These are phyloP conservation scores for Bolboschoenoplectus hybrid DNA, from an alignment of 202 grass and related monocot species.

Conservation along the genomic window DNA sequence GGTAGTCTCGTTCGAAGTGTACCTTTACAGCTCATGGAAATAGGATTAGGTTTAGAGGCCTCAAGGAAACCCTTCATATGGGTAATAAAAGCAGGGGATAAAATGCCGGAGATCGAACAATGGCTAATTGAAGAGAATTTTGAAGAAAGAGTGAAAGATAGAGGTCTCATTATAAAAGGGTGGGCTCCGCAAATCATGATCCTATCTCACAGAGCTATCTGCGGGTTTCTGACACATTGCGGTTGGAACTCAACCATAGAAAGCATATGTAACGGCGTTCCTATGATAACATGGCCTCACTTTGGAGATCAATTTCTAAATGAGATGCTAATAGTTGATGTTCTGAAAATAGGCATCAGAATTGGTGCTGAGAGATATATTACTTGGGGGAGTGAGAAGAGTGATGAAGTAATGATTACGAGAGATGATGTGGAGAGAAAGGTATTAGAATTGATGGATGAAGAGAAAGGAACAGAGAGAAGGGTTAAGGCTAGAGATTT, in stretches of 20 bases:
- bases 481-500: constrained; percentile 52
- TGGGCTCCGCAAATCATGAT: constrained; percentile 66
- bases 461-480: constrained; percentile 42
- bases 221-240: constrained; percentile 57
- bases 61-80: constrained; percentile 63
- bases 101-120: not conserved
- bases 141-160: not conserved
- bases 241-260: constrained; percentile 67
- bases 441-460: constrained; percentile 58
- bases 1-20: constrained; percentile 45
- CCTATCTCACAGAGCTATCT: constrained; percentile 42
- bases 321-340: constrained; percentile 57
- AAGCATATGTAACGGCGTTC: constrained; percentile 49
- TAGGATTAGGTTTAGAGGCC: constrained; percentile 48
- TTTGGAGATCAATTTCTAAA: constrained; percentile 64
- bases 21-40: constrained; percentile 42
- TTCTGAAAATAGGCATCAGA: constrained; percentile 59
- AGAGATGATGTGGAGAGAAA: constrained; percentile 51
- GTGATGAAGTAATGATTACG: constrained; percentile 46
- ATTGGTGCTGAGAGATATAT: constrained; percentile 48
- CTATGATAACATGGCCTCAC: constrained; percentile 52
- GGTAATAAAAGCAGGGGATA: constrained; percentile 45
- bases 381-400: constrained; percentile 44
- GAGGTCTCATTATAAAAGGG: constrained; percentile 42
- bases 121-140: constrained; percentile 24